Evolutionary conservation across 805 yeast genomes (phyloP).

Genomic region (Lachancea sp.): DNA sequence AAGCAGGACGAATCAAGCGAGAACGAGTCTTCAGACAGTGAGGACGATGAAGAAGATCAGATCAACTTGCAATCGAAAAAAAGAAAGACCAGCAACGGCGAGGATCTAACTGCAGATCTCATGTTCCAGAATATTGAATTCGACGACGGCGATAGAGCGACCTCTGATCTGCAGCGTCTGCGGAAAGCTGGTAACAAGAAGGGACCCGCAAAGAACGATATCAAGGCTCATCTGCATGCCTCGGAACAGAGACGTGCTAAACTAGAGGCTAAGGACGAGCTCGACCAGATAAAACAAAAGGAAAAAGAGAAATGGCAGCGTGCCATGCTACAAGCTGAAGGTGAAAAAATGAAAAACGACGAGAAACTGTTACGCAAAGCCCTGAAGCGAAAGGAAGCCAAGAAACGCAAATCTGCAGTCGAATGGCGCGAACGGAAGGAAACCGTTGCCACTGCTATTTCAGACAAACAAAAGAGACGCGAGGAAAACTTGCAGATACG

Average conservation of each 20-base stretch:
- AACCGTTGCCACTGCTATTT: slow-evolving; percentile 65
- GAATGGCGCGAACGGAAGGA: slow-evolving; percentile 92
- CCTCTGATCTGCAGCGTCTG: slow-evolving; percentile 58
- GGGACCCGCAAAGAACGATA: slow-evolving; percentile 82
- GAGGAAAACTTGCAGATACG: slow-evolving; percentile 85
- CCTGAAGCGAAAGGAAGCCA: slow-evolving; percentile 71
- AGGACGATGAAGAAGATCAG: slow-evolving; percentile 19
- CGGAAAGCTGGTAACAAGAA: slow-evolving; percentile 47
- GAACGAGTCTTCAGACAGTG: slow-evolving; percentile 31
- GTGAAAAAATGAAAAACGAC: slow-evolving; percentile 81
- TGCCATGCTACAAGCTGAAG: slow-evolving; percentile 82
- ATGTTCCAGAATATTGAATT: slow-evolving; percentile 79
- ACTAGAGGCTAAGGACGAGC: slow-evolving; percentile 53
- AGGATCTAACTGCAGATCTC: slow-evolving; percentile 39
- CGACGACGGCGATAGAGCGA: slow-evolving; percentile 71
- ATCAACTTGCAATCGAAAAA: slow-evolving; percentile 19
- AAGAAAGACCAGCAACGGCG: slow-evolving; percentile 30
- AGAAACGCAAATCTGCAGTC: slow-evolving; percentile 76
- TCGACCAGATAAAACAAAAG: slow-evolving; percentile 47
- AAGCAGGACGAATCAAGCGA: slow-evolving; percentile 32
- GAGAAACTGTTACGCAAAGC: slow-evolving; percentile 84
- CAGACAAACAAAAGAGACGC: slow-evolving; percentile 76
- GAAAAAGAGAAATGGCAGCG: slow-evolving; percentile 82
- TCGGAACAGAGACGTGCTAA: slow-evolving; percentile 69
- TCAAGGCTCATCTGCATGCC: slow-evolving; percentile 71